phyloP scores from a whole-genome alignment of 345 rosid species.

The Bruguiera parviflora region DNA sequence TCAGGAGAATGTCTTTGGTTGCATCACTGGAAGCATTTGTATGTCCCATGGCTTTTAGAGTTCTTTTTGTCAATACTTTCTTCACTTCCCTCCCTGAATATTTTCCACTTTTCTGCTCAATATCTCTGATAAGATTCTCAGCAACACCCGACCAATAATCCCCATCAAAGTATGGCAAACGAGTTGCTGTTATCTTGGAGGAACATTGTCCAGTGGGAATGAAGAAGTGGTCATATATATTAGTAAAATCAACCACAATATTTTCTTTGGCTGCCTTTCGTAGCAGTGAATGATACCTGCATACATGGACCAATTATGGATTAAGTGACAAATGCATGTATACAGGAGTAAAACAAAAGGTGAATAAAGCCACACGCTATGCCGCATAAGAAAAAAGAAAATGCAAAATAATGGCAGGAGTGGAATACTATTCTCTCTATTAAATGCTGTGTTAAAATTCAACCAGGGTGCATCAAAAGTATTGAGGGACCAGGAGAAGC shows the following conservation, averaged over 20 bases:
- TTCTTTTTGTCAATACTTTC: conserved; percentile 31
- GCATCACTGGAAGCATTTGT: conserved; percentile 33
- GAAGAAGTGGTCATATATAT: conserved; percentile 48
- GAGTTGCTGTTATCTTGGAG: conserved; percentile 41
- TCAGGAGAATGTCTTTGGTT: conserved; percentile 42
- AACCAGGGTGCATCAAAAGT: neutral
- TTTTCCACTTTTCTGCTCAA: conserved; percentile 24
- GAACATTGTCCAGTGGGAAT: conserved; percentile 22
- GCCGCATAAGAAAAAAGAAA: no score
- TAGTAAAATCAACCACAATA: conserved; percentile 32
- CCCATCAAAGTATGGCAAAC: conserved; percentile 61
- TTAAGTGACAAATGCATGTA: conserved; percentile 4
- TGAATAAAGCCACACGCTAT: no score
- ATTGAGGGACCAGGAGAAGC: neutral
- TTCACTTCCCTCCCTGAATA: conserved; percentile 25
- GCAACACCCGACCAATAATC: conserved; percentile 48
- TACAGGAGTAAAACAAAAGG: neutral
- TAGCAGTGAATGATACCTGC: conserved; percentile 44
- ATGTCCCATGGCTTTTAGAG: conserved; percentile 42
- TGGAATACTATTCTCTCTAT: neutral
- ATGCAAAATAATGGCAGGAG: no score
- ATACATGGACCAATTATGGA: conserved; percentile 11
- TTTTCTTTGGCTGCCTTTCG: conserved; percentile 36
- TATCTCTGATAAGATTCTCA: conserved; percentile 28
- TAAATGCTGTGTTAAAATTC: neutral